Percentiles rank a stretch among this genome's conserved stretches.
These are phyloP conservation scores for Logfia minima DNA, from an alignment of 129 eudicot species.

Conservation along the genomic window DNA sequence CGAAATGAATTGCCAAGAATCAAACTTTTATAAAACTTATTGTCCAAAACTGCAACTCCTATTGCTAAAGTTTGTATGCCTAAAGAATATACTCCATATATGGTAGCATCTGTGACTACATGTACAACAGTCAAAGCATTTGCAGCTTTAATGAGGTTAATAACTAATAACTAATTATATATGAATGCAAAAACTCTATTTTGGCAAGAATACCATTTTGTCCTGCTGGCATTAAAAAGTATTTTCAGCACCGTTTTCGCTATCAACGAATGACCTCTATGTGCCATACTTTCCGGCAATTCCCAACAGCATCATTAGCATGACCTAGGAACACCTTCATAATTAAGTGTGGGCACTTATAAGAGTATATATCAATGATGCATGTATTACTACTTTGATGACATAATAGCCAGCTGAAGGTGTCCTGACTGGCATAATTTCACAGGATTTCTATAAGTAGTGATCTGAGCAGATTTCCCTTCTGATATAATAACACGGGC, in stretches of 20 bases:
- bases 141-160: constrained; percentile 16
- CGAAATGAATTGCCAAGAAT: background rate
- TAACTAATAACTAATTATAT: too few relatives aligned
- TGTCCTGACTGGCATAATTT: constrained; percentile 53
- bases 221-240: background rate
- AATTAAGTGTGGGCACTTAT: too few relatives aligned
- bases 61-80: background rate
- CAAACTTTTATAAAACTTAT: background rate
- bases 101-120: background rate
- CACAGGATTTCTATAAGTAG: constrained; percentile 56
- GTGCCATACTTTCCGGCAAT: too few relatives aligned
- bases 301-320: too few relatives aligned
- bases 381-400: constrained; percentile 32
- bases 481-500: constrained; percentile 53
- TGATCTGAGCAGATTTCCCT: constrained; percentile 42
- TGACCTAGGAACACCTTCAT: too few relatives aligned
- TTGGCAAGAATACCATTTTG: background rate
- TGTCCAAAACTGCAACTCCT: background rate
- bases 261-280: background rate
- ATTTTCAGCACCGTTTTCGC: background rate
- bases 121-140: constrained; percentile 14
- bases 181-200: background rate
- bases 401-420: constrained; percentile 54
- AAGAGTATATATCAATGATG: background rate
- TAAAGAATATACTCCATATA: background rate